Base-by-base conservation (phyloP, 768 basidiomycete species). In the Rhodotorula babjevae region DNA sequence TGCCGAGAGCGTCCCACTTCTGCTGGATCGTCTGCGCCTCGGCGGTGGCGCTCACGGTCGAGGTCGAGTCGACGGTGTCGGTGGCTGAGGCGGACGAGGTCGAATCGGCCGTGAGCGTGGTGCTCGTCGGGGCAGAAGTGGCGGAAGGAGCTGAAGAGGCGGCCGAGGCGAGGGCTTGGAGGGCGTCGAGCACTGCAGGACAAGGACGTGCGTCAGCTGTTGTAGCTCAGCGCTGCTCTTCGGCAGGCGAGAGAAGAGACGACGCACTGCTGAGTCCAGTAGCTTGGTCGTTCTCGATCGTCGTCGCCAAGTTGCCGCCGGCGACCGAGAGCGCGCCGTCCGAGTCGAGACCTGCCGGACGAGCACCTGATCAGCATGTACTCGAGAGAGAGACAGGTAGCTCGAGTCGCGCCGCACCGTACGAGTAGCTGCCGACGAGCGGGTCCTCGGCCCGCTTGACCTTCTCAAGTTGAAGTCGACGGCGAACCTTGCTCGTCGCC, bases 361-460 rank as follows among this genome's bases (percentile, higher is more conserved):
- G 46, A 4, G 10, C 2, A 23, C 21, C 2, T 21, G 0, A 8
- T 63, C 50, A 31, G 33, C 4, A 8, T 7, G 47, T 25, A 29
- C 12, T 40, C 36, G n/a, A 10, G 9, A 12, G 16, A 25, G 0
- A 44, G 25, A 0, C 31, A 11, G n/a, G n/a, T n/a, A n/a, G n/a
- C n/a, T 31, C 9, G 33, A 2, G 36, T 16, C 23, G 29, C 61
- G 52, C 10, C 63, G 68, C 49, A 18, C 56, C 61, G 46, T 74
- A 74, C 3, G 56, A 40, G 57, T 74, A 74, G 6, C 68, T 66
- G 2, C 44, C 19, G 40, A 52, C 8, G n/a, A 16, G 2, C 16
- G 21, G 52, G 31, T 19, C 61, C 7, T 68, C 64, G 7, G 72
- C 75, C 46, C 79, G 77, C 25, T 69, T 68, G 50, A 79, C 68